Conservation (phyloP, 352 stramenopile genomes). For the Peronospora farinosa region DNA sequence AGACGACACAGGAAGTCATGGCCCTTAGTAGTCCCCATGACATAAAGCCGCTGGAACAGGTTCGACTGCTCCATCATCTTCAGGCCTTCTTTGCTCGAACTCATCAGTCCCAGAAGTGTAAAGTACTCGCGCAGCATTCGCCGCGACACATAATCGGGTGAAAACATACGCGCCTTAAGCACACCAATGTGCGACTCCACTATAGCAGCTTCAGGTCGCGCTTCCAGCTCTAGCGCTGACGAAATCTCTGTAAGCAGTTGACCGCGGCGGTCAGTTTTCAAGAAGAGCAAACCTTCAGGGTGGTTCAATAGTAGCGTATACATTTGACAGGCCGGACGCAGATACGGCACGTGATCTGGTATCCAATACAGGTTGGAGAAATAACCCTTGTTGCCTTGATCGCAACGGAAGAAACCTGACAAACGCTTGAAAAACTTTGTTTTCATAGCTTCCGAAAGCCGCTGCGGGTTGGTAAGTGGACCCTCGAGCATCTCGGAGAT, state of each 20-base stretch:
- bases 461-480: conserved; percentile 77
- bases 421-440: conserved; percentile 91
- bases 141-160: conserved; percentile 74
- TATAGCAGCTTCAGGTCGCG: conserved; percentile 78
- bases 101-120: conserved; percentile 83
- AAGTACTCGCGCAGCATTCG: conserved; percentile 89
- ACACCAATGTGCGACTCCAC: conserved; percentile 85
- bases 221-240: conserved; percentile 74
- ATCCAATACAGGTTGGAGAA: conserved; percentile 87
- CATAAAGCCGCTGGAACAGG: conserved; percentile 81
- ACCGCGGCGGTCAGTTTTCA: conserved; percentile 82
- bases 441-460: conserved; percentile 86
- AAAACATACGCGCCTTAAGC: conserved; percentile 86
- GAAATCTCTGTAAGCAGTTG: conserved; percentile 85
- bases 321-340: conserved; percentile 85
- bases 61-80: conserved; percentile 90
- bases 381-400: conserved; percentile 85
- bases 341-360: conserved; percentile 83
- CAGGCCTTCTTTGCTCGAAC: conserved; percentile 81
- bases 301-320: conserved; percentile 86
- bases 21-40: conserved; percentile 83
- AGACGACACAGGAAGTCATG: conserved; percentile 86
- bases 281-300: conserved; percentile 76
- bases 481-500: conserved; percentile 86
- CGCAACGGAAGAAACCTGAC: conserved; percentile 86